phyloP scores from a whole-genome alignment of 257 asterid genomes.

The Capsicum chinense region DNA sequence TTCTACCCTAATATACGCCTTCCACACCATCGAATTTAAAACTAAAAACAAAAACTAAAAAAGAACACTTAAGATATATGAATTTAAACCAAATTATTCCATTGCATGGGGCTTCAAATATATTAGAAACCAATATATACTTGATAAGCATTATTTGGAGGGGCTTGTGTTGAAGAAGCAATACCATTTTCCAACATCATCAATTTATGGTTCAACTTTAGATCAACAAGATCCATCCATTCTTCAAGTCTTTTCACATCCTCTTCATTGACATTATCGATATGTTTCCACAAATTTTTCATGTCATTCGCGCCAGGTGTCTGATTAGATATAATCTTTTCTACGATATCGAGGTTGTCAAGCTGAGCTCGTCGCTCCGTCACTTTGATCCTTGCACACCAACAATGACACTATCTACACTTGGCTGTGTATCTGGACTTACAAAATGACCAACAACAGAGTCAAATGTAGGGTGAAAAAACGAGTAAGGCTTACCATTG shows the following conservation, averaged over 20 bases:
- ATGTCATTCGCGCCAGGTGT: not conserved
- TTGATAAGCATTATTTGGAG: not conserved
- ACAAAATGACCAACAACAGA: not conserved
- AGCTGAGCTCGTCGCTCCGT: not conserved
- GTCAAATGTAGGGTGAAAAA: slow-evolving; percentile 48
- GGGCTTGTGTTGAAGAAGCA: not conserved
- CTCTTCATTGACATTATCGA: not conserved
- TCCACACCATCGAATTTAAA: not conserved
- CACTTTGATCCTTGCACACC: not conserved
- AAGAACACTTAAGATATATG: not conserved
- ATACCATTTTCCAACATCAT: not conserved
- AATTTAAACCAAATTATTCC: not conserved
- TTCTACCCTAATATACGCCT: too few relatives aligned
- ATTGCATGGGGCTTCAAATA: not conserved
- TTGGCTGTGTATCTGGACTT: not conserved
- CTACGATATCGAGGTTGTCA: not conserved
- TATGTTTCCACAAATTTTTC: not conserved
- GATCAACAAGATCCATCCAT: not conserved
- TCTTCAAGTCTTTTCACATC: not conserved
- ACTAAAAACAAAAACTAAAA: not conserved
- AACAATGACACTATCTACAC: not conserved
- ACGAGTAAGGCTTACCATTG: slow-evolving; percentile 44
- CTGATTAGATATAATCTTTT: not conserved
- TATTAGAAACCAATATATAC: not conserved
- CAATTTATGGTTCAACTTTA: not conserved